These are phyloP conservation scores for Rhytidiadelphus loreus DNA, from an alignment of 225 moss, liverwort and hornwort species.

Conservation along the genomic window DNA sequence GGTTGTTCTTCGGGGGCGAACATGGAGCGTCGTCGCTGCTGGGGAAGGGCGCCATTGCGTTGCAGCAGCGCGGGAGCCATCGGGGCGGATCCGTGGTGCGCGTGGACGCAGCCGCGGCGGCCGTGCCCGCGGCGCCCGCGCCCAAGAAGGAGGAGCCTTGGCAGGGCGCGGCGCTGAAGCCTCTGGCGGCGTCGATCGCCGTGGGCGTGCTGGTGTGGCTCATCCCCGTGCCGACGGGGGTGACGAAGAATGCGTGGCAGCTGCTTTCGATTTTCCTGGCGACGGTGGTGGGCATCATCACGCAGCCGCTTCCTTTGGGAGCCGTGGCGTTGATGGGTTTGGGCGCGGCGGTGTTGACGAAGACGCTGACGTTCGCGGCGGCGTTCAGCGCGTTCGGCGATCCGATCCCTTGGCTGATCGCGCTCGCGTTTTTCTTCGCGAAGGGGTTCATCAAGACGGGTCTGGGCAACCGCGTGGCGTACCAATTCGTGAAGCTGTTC, in stretches of 20 bases:
- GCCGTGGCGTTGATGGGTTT: slow-evolving; percentile 90
- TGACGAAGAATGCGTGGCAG: slow-evolving; percentile 93
- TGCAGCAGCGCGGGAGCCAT: neutral
- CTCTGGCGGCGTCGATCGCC: slow-evolving; percentile 62
- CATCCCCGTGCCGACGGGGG: slow-evolving; percentile 65
- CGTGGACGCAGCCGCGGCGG: slow-evolving; percentile 22
- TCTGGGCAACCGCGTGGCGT: slow-evolving; percentile 84
- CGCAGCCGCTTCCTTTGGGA: slow-evolving; percentile 89
- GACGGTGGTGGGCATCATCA: slow-evolving; percentile 92
- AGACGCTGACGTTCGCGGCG: slow-evolving; percentile 85
- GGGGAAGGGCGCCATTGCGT: neutral
- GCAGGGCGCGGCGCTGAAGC: slow-evolving; percentile 82
- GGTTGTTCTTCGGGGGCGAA: neutral
- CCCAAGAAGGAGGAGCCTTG: slow-evolving; percentile 56
- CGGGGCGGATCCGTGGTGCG: slow-evolving; percentile 4
- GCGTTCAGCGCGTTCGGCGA: slow-evolving; percentile 98
- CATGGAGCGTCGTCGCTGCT: neutral
- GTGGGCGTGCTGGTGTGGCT: slow-evolving; percentile 76
- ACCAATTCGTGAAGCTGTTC: slow-evolving; percentile 84
- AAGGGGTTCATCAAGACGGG: slow-evolving; percentile 98
- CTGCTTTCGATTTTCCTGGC: slow-evolving; percentile 89
- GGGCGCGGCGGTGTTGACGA: slow-evolving; percentile 83
- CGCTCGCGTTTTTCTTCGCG: slow-evolving; percentile 96
- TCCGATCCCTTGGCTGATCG: slow-evolving; percentile 98
- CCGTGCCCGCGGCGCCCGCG: slow-evolving; percentile 12